Evolutionary conservation across 192 early-diverging fungal genomes (phyloP).

Genomic region (Backusella psychrophila): DNA sequence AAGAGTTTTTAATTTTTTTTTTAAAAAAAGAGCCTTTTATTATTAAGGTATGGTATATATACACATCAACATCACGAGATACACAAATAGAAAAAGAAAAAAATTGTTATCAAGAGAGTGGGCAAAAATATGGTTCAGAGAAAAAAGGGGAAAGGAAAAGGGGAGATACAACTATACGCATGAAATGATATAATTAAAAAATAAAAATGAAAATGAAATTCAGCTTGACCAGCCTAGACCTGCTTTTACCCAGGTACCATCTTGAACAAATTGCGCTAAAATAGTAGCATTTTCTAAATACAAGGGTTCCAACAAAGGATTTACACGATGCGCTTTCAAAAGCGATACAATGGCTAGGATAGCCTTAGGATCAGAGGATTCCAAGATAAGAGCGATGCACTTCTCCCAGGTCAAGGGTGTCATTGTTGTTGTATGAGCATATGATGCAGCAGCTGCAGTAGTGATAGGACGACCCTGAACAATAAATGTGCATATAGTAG

Average conservation of each 20-base stretch:
- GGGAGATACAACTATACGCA: neutral
- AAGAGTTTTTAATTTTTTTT: neutral
- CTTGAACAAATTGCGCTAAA: slow-evolving; percentile 14
- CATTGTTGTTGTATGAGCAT: neutral
- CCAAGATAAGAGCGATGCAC: slow-evolving; percentile 1
- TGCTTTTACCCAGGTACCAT: slow-evolving; percentile 7
- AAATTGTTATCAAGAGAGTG: neutral
- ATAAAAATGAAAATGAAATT: neutral
- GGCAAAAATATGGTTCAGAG: neutral
- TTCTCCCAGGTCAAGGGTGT: neutral
- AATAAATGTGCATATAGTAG: slow-evolving; percentile 15
- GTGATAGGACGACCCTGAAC: slow-evolving; percentile 18
- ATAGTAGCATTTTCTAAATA: slow-evolving; percentile 3
- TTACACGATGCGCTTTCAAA: neutral
- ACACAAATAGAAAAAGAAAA: neutral
- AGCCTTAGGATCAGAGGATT: slow-evolving; percentile 12
- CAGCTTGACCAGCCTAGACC: slow-evolving; percentile 8
- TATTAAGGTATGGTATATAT: neutral
- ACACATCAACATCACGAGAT: neutral
- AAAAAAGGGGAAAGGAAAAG: neutral
- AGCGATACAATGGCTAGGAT: slow-evolving; percentile 11
- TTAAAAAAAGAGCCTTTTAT: neutral
- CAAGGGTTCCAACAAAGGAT: neutral
- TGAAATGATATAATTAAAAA: neutral
- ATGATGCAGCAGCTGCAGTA: neutral